Base-by-base conservation (phyloP, 2,329 filamentous ascomycete genomes). In the Xylaria sp. region DNA sequence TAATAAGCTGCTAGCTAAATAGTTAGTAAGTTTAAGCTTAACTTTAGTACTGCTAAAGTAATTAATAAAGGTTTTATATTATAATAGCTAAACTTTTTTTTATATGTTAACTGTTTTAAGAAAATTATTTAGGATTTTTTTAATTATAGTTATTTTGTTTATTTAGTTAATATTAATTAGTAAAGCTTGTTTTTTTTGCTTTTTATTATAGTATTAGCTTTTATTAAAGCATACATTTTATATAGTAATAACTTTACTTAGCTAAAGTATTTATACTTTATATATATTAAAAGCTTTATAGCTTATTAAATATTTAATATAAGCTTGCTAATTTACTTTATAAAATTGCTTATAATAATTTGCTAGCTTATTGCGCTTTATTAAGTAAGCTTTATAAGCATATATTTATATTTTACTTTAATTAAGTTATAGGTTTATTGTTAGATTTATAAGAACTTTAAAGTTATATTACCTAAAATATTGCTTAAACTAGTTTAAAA, bases 281-380 rank as follows among this genome's bases (percentile, higher is more conserved):
- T 51, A 51, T 36, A 53, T 11, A 5, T 53, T 53, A 53, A 36
- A 36, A 3, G n/a, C 7, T 53, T 53, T 5, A 53, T 53, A 53
- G 11, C 15, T 53, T 36, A 53, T 36, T 53, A 53, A 53, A 53
- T 53, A 53, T 9, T 36, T 53, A 11, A 53, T 53, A 53, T 53
- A 53, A 20, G 22, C 15, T 15, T 22, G 13, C 3, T 13, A 36
- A 10, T 36, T 22, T 38, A 53, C 25, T 53, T 53, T 53, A 38
- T 53, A 53, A 22, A 9, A 9, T 22, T 38, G 9, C 20, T 53
- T 38, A 13, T 53, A 5, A 2, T 22, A 20, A 1, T 20, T 53
- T 36, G 20, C 11, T 22, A 36, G 5, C 1, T n/a, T 53, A 53
- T 53, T n/a, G 20, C 22, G 1, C 10, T 53, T 53, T 9, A 50